Conservation (phyloP, 139 green algal species). For the Chlorella sp. region DNA sequence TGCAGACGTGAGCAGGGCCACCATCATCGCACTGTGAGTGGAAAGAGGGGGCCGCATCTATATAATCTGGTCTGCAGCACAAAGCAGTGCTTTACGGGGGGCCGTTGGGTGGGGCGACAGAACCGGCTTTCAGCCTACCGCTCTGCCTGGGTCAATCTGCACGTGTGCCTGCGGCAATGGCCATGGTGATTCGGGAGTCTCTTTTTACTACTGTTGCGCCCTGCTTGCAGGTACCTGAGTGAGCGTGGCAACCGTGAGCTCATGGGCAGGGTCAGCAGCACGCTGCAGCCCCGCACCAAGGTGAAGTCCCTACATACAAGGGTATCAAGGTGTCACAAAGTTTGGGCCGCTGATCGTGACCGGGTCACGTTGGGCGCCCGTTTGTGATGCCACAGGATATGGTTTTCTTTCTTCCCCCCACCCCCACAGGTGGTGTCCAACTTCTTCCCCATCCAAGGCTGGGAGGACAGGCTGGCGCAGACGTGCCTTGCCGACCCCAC, state of each 20-base stretch:
- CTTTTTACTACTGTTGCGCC: neutral
- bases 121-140: no score
- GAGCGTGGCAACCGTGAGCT: constrained; percentile 33
- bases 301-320: no score
- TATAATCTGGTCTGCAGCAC: neutral
- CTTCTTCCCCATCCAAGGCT: constrained; percentile 29
- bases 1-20: constrained; percentile 18
- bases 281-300: constrained; percentile 20
- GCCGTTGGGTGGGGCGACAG: neutral
- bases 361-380: no score
- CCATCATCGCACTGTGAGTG: constrained; percentile 27
- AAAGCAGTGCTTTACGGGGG: neutral
- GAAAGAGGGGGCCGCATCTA: neutral
- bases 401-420: no score
- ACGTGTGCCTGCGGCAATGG: neutral
- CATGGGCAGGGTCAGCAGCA: constrained; percentile 5
- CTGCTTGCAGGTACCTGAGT: constrained; percentile 21
- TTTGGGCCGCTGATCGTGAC: no score
- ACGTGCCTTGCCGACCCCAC: neutral
- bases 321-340: no score
- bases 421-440: constrained; percentile 24
- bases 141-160: neutral
- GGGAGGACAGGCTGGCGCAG: constrained; percentile 5
- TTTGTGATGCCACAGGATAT: no score
- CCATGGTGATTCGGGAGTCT: neutral